These are phyloP conservation scores for Bipolaris cookei DNA, from an alignment of 2,329 filamentous ascomycete species.

Conservation along the genomic window DNA sequence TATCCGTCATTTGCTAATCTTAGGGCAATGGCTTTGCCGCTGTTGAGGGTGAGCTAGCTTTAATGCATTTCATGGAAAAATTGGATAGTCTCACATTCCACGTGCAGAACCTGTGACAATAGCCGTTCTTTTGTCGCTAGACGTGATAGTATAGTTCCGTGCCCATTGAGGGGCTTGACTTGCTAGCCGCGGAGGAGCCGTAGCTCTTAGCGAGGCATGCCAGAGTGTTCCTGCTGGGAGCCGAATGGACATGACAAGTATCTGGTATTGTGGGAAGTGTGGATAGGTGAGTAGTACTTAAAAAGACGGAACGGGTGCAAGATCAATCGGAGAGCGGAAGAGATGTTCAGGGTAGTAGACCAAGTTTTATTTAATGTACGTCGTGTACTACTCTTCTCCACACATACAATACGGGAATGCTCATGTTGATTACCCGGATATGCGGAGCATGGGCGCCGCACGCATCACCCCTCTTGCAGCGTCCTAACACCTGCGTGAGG, in stretches of 20 bases:
- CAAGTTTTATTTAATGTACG: constrained; percentile 7
- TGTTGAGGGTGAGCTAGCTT: constrained; percentile 34
- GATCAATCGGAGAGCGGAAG: background rate
- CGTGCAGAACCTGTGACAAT: constrained; percentile 50
- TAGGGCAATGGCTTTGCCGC: constrained; percentile 67
- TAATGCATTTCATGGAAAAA: background rate
- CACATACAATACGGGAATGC: constrained; percentile 8
- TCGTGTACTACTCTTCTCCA: constrained; percentile 14
- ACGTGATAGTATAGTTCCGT: constrained; percentile 35
- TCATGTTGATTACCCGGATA: constrained; percentile 23
- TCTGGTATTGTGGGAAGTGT: background rate
- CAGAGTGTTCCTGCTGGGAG: constrained; percentile 29
- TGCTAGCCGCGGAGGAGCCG: constrained; percentile 17
- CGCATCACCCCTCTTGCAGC: constrained; percentile 36
- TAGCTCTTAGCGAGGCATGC: constrained; percentile 26
- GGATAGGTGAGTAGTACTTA: background rate
- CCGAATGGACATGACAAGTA: constrained; percentile 30
- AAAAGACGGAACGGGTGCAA: background rate
- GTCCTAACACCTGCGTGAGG: constrained; percentile 9
- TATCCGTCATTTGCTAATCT: constrained; percentile 71
- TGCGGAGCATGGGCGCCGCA: constrained; percentile 35
- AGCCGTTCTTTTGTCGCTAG: constrained; percentile 37
- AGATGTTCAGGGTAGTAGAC: background rate
- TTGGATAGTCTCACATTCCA: constrained; percentile 40
- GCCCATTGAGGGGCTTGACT: constrained; percentile 25